These are phyloP conservation scores for Tricholoma sp. DNA, from an alignment of 768 basidiomycete genomes.

Conservation along the genomic window DNA sequence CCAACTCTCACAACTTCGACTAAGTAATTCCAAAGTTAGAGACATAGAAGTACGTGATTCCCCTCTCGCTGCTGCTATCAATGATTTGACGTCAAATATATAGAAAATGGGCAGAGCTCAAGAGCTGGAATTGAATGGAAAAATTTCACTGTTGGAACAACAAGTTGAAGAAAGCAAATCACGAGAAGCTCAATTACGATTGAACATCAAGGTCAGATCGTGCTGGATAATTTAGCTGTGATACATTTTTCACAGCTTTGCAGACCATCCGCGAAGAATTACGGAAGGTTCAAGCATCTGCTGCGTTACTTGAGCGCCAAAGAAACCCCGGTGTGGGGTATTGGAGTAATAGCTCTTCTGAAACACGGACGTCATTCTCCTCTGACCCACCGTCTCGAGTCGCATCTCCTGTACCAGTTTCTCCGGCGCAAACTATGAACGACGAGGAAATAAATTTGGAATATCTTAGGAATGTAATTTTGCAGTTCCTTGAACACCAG, in stretches of 20 bases:
- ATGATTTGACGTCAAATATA: not conserved
- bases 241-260: not conserved
- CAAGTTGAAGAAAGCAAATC: constrained; percentile 69
- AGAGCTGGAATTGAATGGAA: constrained; percentile 43
- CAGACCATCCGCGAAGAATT: constrained; percentile 91
- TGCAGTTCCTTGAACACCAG: constrained; percentile 97
- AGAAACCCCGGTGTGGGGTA: constrained; percentile 94
- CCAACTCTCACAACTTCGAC: constrained; percentile 52
- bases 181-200: constrained; percentile 64
- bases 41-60: constrained; percentile 59
- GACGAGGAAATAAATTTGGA: constrained; percentile 96
- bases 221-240: not conserved
- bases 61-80: not conserved
- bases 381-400: constrained; percentile 30
- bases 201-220: constrained; percentile 68
- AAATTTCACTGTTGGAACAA: constrained; percentile 51
- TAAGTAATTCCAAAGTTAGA: constrained; percentile 40
- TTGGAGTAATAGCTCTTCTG: constrained; percentile 56
- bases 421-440: constrained; percentile 32
- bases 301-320: constrained; percentile 82
- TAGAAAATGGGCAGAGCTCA: constrained; percentile 32
- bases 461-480: constrained; percentile 91
- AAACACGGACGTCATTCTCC: constrained; percentile 33
- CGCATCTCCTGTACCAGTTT: constrained; percentile 30
- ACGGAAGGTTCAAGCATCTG: constrained; percentile 92